These are phyloP conservation scores for Phytopythium mirpurense DNA, from an alignment of 352 stramenopile genomes.

Conservation along the genomic window DNA sequence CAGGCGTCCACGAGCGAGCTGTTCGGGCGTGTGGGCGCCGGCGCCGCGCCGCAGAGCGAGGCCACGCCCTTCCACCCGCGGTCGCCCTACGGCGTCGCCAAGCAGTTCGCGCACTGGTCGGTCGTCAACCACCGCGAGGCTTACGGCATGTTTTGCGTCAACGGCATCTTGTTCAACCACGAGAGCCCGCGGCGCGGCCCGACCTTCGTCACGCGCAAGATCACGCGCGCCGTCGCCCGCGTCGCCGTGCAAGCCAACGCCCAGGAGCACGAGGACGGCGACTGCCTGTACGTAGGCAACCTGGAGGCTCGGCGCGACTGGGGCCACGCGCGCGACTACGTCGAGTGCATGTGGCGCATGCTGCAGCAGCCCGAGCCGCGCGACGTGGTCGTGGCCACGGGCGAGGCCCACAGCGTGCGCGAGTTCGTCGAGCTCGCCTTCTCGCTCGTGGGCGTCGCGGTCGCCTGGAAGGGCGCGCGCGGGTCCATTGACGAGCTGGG, in stretches of 20 bases:
- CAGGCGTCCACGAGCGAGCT: constrained; percentile 98
- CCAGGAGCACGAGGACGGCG: constrained; percentile 5
- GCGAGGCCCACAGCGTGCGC: constrained; percentile 97
- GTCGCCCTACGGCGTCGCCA: constrained; percentile 97
- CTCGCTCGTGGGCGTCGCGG: constrained; percentile 71
- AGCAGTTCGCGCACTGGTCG: constrained; percentile 99
- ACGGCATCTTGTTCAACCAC: constrained; percentile 99
- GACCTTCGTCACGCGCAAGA: constrained; percentile 99
- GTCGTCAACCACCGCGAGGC: constrained; percentile 99
- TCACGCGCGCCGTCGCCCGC: constrained; percentile 93
- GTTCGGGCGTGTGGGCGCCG: constrained; percentile 95
- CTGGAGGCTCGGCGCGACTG: constrained; percentile 98
- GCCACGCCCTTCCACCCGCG: constrained; percentile 98
- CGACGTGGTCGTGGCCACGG: constrained; percentile 89
- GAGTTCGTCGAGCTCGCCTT: constrained; percentile 98
- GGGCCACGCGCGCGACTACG: constrained; percentile 98
- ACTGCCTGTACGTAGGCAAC: constrained; percentile 97
- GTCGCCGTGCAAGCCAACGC: constrained; percentile 57
- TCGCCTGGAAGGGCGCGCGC: constrained; percentile 90
- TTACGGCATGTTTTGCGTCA: constrained; percentile 93
- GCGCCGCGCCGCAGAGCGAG: constrained; percentile 92
- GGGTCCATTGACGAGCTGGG: constrained; percentile 93
- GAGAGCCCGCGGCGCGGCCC: constrained; percentile 96
- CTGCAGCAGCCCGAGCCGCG: constrained; percentile 81
- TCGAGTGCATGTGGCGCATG: constrained; percentile 99